These are phyloP conservation scores for Lentinula detonsa DNA, from an alignment of 768 basidiomycete species.

Conservation along the genomic window DNA sequence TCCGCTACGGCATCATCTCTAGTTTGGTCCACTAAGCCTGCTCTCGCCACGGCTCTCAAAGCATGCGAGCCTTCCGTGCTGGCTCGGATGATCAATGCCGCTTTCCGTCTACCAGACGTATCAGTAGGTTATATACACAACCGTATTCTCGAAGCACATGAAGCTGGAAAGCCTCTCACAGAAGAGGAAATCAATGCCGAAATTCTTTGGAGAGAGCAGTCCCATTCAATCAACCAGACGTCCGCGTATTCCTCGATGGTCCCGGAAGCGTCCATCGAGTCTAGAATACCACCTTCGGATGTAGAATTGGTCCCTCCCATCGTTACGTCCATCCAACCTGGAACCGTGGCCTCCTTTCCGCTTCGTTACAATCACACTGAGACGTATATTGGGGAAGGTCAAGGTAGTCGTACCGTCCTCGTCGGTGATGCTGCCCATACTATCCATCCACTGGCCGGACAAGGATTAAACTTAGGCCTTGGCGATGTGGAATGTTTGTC, in stretches of 20 bases:
- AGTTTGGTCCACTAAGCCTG: slow-evolving; percentile 89
- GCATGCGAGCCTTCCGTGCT: slow-evolving; percentile 60
- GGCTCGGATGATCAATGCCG: slow-evolving; percentile 78
- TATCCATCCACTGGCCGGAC: slow-evolving; percentile 91
- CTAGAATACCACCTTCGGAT: slow-evolving; percentile 57
- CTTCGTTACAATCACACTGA: slow-evolving; percentile 84
- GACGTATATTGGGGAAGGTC: slow-evolving; percentile 72
- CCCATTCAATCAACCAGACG: slow-evolving; percentile 57
- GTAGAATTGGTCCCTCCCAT: slow-evolving; percentile 68
- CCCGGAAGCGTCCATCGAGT: slow-evolving; percentile 9
- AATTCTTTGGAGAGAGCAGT: slow-evolving; percentile 65
- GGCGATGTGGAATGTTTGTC: slow-evolving; percentile 75
- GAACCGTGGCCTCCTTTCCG: slow-evolving; percentile 85
- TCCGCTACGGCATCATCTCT: slow-evolving; percentile 74
- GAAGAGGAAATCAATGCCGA: slow-evolving; percentile 49
- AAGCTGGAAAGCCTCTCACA: slow-evolving; percentile 38
- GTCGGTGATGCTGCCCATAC: slow-evolving; percentile 97
- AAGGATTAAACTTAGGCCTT: slow-evolving; percentile 93
- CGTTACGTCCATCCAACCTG: slow-evolving; percentile 62
- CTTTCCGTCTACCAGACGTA: slow-evolving; percentile 76
- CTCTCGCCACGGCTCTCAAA: slow-evolving; percentile 67
- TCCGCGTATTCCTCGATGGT: slow-evolving; percentile 58
- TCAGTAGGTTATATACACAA: slow-evolving; percentile 65
- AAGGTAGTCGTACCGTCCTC: slow-evolving; percentile 68
- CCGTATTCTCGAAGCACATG: slow-evolving; percentile 51